Conservation (phyloP, 1,284 basidiomycete genomes). For the Paramarasmius palmivorus region DNA sequence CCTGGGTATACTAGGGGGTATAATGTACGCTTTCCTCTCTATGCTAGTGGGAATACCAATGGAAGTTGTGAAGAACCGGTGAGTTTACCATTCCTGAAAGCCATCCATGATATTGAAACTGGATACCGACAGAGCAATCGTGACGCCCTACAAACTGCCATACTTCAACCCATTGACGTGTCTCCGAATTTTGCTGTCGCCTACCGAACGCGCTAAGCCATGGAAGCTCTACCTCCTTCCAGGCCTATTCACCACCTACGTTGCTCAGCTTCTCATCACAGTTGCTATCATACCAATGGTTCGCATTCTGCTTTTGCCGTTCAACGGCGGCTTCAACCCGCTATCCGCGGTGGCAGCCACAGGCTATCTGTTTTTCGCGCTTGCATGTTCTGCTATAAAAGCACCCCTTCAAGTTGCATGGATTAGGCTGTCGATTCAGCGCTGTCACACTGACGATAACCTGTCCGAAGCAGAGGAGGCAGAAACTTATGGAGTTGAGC, state of each 20-base stretch:
- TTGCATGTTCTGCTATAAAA: background rate
- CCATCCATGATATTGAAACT: background rate
- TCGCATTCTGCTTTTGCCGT: background rate
- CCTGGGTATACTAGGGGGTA: background rate
- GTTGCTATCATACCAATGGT: background rate
- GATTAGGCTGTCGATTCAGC: background rate
- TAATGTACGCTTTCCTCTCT: background rate
- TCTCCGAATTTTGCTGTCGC: background rate
- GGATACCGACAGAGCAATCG: background rate
- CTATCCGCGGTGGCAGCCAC: background rate
- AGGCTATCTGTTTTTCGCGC: background rate
- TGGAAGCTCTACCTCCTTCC: constrained; percentile 1
- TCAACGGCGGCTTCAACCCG: background rate
- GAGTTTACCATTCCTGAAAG: background rate
- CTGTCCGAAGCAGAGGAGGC: background rate
- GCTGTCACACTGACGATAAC: background rate
- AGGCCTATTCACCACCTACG: background rate
- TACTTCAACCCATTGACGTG: background rate
- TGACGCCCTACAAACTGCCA: constrained; percentile 2
- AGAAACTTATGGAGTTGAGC: background rate
- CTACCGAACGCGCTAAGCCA: background rate
- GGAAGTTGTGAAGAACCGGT: constrained; percentile 1
- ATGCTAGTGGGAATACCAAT: background rate
- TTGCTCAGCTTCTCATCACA: background rate
- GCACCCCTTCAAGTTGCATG: background rate